These are phyloP conservation scores for Suhomyces xylopsoci DNA, from an alignment of 805 yeast species.

Conservation along the genomic window DNA sequence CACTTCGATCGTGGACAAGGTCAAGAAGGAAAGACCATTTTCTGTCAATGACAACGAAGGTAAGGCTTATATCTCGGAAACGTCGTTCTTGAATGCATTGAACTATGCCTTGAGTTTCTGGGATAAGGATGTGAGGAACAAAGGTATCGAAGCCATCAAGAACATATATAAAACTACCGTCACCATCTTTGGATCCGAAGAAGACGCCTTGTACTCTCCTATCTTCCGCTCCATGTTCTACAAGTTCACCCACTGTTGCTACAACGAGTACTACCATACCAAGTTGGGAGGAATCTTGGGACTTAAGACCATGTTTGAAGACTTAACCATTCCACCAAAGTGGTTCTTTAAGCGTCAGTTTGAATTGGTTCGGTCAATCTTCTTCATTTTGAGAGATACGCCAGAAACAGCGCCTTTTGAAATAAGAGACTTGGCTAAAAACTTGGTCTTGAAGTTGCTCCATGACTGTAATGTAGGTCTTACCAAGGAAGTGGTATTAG, in stretches of 20 bases:
- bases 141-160: slow-evolving; percentile 67
- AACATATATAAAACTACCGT: slow-evolving; percentile 59
- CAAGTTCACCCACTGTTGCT: slow-evolving; percentile 86
- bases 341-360: slow-evolving; percentile 79
- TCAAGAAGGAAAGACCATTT: slow-evolving; percentile 67
- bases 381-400: slow-evolving; percentile 87
- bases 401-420: slow-evolving; percentile 82
- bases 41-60: slow-evolving; percentile 81
- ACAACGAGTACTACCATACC: slow-evolving; percentile 79
- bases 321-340: slow-evolving; percentile 59
- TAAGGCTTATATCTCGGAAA: slow-evolving; percentile 61
- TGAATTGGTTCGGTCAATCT: slow-evolving; percentile 80
- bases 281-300: slow-evolving; percentile 91
- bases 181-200: slow-evolving; percentile 62
- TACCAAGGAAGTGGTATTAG: slow-evolving; percentile 57
- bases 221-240: slow-evolving; percentile 73
- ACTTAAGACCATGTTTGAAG: slow-evolving; percentile 66
- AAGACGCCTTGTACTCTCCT: slow-evolving; percentile 67
- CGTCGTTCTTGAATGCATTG: slow-evolving; percentile 69
- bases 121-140: slow-evolving; percentile 62
- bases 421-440: slow-evolving; percentile 70
- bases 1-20: slow-evolving; percentile 63
- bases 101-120: slow-evolving; percentile 78
- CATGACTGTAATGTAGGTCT: slow-evolving; percentile 61
- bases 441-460: slow-evolving; percentile 61